Evolutionary conservation across 805 yeast genomes (phyloP), one percentile per base, ranked within the genome.

Genomic region (Komagataella kurtzmanii): DNA sequence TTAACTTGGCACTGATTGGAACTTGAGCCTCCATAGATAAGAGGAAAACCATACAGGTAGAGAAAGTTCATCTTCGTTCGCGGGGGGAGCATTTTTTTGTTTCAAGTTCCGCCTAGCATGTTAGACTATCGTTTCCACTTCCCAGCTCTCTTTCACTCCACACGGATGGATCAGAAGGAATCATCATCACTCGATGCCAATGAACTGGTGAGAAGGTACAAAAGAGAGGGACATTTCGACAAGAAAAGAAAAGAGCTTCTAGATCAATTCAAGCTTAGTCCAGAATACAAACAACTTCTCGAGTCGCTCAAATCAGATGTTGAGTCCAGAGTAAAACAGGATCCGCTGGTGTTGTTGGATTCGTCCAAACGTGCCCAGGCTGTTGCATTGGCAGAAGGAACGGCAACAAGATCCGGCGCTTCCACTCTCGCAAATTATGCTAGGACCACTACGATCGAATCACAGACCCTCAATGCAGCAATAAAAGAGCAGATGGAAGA

Each of bases 141-240:
- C 40, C 40, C 40, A 24, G 24, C 17, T 8, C 48, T 8, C 24
- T 10, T 44, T 18, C 18, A 19, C 18, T 44, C 19, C 19, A 44
- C 21, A 7, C 21, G 21, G n/a, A 44, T 19, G 21, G 21, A 17
- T 10, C 46, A 14, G 10, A 44, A 19, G 2, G n/a, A 10, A 10
- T 6, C 19, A 44, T 6, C 19, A 44, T 44, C 14, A 6, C 46
- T 19, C 46, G 10, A 44, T 10, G 46, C 76, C 30, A 68, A 67
- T 47, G 68, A 68, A 30, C 60, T 77, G 17, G 63, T 72, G 1
- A 63, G 62, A 1, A 60, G 65, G 12, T 77, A 72, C 60, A 77
- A 77, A 61, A 72, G 72, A 53, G 66, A 68, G 46, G 83, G 83
- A 0, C 52, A 66, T 1, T 77, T 77, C 55, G 82, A 77, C 56